A percentile compares a stretch with the other conserved stretches of the same genome.
Evolutionary conservation across 495 filamentous ascomycete genomes (phyloP).

Genomic region (Patellaria atrata): DNA sequence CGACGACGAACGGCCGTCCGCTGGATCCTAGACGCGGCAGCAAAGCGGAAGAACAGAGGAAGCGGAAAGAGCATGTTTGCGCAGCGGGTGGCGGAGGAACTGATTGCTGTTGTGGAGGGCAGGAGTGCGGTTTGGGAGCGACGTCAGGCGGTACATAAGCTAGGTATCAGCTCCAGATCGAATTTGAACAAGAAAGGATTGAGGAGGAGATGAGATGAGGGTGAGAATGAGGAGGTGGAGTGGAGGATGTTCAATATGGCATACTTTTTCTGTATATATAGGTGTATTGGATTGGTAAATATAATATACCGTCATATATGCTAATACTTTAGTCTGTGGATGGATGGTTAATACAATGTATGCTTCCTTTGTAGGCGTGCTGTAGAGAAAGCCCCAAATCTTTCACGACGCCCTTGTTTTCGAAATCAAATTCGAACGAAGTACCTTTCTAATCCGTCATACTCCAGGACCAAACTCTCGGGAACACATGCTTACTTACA

Average conservation of each 20-base stretch:
- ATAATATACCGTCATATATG: too few species aligned
- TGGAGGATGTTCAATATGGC: neutral
- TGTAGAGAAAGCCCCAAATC: too few species aligned
- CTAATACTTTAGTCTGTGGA: too few species aligned
- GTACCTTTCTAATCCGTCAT: too few species aligned
- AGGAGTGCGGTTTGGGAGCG: constrained; percentile 69
- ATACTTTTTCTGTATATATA: too few species aligned
- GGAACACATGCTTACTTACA: too few species aligned
- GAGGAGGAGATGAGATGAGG: constrained; percentile 1
- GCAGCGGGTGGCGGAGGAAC: constrained; percentile 69
- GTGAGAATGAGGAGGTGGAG: constrained; percentile 14
- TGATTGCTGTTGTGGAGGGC: constrained; percentile 79
- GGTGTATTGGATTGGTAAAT: too few species aligned
- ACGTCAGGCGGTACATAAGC: constrained; percentile 55
- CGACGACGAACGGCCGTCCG: constrained; percentile 60
- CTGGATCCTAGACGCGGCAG: constrained; percentile 78
- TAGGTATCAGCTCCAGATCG: constrained; percentile 52
- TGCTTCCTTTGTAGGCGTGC: too few species aligned
- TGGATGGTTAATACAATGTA: too few species aligned
- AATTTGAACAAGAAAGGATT: constrained; percentile 41
- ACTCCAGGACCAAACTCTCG: too few species aligned
- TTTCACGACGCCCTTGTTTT: too few species aligned
- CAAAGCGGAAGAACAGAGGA: constrained; percentile 50
- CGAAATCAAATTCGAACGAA: too few species aligned
- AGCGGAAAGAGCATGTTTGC: constrained; percentile 52